A percentile compares a stretch with the other conserved stretches of the same genome.
These are phyloP conservation scores for Pecoramyces ruminantium DNA, from an alignment of 192 early-diverging fungal species.

Conservation along the genomic window DNA sequence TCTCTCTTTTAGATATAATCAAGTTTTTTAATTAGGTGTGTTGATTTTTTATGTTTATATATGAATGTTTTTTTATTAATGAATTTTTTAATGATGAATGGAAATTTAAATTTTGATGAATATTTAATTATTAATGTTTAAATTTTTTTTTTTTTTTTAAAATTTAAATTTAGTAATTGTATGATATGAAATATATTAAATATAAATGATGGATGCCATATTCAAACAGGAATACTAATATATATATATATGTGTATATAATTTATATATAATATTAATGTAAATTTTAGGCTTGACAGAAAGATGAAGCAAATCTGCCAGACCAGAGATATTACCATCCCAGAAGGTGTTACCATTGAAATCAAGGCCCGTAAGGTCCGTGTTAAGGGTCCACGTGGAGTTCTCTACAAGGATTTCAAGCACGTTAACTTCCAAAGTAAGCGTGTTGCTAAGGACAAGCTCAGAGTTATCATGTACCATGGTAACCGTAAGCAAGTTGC, in stretches of 20 bases:
- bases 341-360: constrained; percentile 64
- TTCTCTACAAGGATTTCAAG: constrained; percentile 70
- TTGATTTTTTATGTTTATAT: neutral
- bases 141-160: too few species aligned
- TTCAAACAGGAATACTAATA: neutral
- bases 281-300: neutral
- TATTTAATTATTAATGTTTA: too few species aligned
- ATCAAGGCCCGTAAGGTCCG: constrained; percentile 77
- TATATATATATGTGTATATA: too few species aligned
- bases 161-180: too few species aligned
- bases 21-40: neutral
- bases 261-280: too few species aligned
- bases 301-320: constrained; percentile 83
- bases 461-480: constrained; percentile 83
- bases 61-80: neutral
- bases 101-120: too few species aligned
- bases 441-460: constrained; percentile 43
- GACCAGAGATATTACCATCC: constrained; percentile 77
- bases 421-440: constrained; percentile 87
- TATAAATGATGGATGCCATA: too few species aligned
- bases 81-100: neutral
- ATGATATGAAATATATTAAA: too few species aligned
- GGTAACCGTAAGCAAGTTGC: constrained; percentile 94
- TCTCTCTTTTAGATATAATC: neutral
- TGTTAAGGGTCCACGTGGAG: constrained; percentile 84